phyloP scores from a whole-genome alignment of 176 grass and related monocot genomes.

The Rhynchospora pubera region DNA sequence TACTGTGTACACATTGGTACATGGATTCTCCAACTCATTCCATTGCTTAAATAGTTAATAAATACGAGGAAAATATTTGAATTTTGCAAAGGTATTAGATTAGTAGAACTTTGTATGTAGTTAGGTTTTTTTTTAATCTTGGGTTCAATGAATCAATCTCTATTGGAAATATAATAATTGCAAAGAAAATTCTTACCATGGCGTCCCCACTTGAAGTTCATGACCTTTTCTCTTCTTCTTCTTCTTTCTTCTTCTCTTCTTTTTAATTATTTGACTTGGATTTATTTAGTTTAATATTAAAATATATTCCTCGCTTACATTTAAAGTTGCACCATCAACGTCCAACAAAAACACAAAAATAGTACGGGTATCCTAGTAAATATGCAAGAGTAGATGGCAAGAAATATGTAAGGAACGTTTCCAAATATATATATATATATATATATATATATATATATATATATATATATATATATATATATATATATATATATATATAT shows the following conservation, averaged over 20 bases:
- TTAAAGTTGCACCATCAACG: neutral
- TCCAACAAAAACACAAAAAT: neutral
- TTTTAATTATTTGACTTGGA: neutral
- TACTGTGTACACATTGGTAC: too few relatives aligned
- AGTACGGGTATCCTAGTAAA: too few relatives aligned
- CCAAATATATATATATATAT: too few relatives aligned
- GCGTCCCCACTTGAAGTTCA: neutral
- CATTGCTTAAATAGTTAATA: neutral
- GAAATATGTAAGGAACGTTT: neutral
- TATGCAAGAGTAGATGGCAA: neutral
- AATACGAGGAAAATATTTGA: neutral
- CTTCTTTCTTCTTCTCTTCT: too few relatives aligned
- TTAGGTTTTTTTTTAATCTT: neutral
- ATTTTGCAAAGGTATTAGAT: neutral
- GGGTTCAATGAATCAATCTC: neutral
- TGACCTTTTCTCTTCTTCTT: neutral
- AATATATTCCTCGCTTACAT: neutral
- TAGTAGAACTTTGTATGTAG: neutral
- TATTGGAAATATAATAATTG: neutral
- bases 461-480: too few relatives aligned
- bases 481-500: too few relatives aligned
- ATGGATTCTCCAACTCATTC: neutral
- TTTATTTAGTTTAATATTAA: neutral
- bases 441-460: too few relatives aligned
- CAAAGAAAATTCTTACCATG: too few relatives aligned